phyloP scores from a whole-genome alignment of 345 rosid species.

The Capsella bursapastoris region DNA sequence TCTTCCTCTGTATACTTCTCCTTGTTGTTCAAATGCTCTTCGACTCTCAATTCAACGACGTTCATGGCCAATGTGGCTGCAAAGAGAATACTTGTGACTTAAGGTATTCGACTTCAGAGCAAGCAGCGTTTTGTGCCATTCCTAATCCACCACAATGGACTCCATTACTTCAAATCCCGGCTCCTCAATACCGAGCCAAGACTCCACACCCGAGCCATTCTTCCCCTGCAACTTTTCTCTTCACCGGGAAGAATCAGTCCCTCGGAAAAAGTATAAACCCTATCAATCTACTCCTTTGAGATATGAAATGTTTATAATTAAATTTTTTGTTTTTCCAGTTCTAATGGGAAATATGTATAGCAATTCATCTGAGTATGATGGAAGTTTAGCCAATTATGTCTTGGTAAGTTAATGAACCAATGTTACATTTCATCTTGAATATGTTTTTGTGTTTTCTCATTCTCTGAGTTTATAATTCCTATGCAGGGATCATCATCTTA shows the following conservation, averaged over 20 bases:
- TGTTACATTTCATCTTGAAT: neutral
- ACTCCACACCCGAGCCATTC: slow-evolving; percentile 48
- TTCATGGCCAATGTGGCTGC: slow-evolving; percentile 66
- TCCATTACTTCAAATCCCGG: slow-evolving; percentile 79
- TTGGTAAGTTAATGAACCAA: slow-evolving; percentile 51
- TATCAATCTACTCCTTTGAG: neutral
- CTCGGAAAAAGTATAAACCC: slow-evolving; percentile 63
- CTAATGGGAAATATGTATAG: slow-evolving; percentile 57
- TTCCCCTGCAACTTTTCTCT: slow-evolving; percentile 68
- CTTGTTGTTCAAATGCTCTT: slow-evolving; percentile 57
- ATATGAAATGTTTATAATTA: neutral
- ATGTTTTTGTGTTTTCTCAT: neutral
- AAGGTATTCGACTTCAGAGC: slow-evolving; percentile 56
- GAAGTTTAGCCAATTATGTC: slow-evolving; percentile 52
- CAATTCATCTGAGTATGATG: slow-evolving; percentile 49
- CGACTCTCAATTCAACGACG: slow-evolving; percentile 45
- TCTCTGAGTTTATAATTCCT: slow-evolving; percentile 24
- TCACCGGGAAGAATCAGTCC: slow-evolving; percentile 74
- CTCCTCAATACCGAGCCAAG: slow-evolving; percentile 67
- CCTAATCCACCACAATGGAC: slow-evolving; percentile 75
- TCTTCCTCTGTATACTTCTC: slow-evolving; percentile 73
- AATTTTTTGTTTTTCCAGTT: slow-evolving; percentile 45
- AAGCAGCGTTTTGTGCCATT: slow-evolving; percentile 63
- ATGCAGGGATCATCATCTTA: slow-evolving; percentile 71
- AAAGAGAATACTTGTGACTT: slow-evolving; percentile 64